Evolutionary conservation across 805 yeast genomes (phyloP), one percentile per base, ranked within the genome.

Genomic region (Pichia pseudocactophila): DNA sequence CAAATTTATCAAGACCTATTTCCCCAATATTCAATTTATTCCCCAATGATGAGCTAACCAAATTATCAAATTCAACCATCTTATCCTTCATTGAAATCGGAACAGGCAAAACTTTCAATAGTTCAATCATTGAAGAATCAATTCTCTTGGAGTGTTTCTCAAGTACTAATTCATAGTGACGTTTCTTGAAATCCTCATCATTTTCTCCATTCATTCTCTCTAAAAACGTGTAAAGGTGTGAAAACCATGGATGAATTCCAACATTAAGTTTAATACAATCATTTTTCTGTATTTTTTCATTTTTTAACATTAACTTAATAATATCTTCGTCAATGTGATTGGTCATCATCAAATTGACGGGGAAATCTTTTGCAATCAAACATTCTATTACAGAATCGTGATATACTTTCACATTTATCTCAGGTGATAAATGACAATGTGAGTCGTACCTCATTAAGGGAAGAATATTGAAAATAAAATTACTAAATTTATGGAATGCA

Each of bases 171-270:
- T 46, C 38, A 53, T 89, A 89, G 58, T 89, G 97, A 3, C 47
- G 54, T 15, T 33, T 16, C 50, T 79, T 80, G 28, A 53, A 49
- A 1, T 51, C 53, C 1, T 40, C 34, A 1, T 44, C 50, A 3
- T 47, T 16, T 15, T 33, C 34, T 16, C 13, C 30, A 6, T 28
- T 7, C 8, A 45, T 16, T 7, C 42, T 37, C 15, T 50, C 45
- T 1, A 51, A 57, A n/a, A 61, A 52, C 2, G 73, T 63, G 48
- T 76, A 81, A 16, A 80, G 49, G 57, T 89, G 95, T 3, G 78
- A 62, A 54, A 75, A 89, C 97, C 97, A 90, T 0, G 98, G 98
- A 60, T 90, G 98, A 1, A 87, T 65, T 0, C 97, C 95, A 54
- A 75, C 73, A 32, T 74, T 72, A 0, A 81, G 74, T 8, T 64